phyloP scores from a whole-genome alignment of 2,329 filamentous ascomycete species.

The Aspergillus tanneri region DNA sequence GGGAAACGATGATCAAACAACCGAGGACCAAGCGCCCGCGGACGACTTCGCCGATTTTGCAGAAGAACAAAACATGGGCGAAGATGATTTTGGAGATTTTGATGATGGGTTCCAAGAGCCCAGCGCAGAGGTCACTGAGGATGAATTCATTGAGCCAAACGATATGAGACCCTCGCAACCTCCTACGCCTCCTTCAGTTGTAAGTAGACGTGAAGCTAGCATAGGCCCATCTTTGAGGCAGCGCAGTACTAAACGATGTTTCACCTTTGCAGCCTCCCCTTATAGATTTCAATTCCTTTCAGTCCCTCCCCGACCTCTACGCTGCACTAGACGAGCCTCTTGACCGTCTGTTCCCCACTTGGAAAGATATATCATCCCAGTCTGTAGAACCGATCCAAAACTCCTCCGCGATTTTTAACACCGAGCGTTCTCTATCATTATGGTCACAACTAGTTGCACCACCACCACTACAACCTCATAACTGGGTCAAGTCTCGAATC shows the following conservation, averaged over 20 bases:
- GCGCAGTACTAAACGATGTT: constrained; percentile 5
- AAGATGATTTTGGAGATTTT: constrained; percentile 65
- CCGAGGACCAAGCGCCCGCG: constrained; percentile 67
- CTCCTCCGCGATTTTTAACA: constrained; percentile 67
- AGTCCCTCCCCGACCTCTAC: constrained; percentile 45
- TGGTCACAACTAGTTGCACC: constrained; percentile 97
- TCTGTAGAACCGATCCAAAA: constrained; percentile 43
- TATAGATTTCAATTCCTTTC: constrained; percentile 56
- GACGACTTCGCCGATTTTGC: constrained; percentile 57
- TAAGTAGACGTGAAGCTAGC: constrained; percentile 36
- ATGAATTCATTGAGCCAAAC: constrained; percentile 19
- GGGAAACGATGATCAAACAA: constrained; percentile 54
- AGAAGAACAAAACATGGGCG: constrained; percentile 52
- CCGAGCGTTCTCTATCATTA: constrained; percentile 80
- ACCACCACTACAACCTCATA: constrained; percentile 88
- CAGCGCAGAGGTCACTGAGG: constrained; percentile 29
- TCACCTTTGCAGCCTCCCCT: constrained; percentile 34
- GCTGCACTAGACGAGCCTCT: constrained; percentile 41
- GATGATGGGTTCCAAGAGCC: constrained; percentile 63
- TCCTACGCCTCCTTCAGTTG: constrained; percentile 42
- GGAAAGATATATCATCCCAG: constrained; percentile 36
- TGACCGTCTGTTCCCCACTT: constrained; percentile 46
- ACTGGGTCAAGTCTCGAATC: constrained; percentile 96
- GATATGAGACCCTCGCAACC: constrained; percentile 22
- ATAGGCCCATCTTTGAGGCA: neutral